Conservation (phyloP, 805 yeast species). For the Cyberlindnera xylosilytica region DNA sequence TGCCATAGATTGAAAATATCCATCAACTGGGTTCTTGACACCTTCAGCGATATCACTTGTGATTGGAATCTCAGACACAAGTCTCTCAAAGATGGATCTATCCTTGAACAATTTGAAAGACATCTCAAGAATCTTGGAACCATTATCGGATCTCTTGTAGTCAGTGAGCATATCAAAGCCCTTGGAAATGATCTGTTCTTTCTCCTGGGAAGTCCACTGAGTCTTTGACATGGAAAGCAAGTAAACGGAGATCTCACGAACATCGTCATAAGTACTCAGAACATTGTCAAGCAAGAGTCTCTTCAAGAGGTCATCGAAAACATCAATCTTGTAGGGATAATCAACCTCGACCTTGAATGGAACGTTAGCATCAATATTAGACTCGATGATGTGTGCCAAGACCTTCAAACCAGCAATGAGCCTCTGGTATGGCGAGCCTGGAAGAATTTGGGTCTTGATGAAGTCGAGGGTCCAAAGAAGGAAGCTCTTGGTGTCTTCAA, state of each 20-base stretch:
- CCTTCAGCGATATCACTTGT: slow-evolving; percentile 39
- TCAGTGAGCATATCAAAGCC: slow-evolving; percentile 39
- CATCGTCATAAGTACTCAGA: slow-evolving; percentile 73
- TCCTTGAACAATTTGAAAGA: slow-evolving; percentile 40
- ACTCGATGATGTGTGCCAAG: slow-evolving; percentile 41
- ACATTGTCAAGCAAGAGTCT: slow-evolving; percentile 58
- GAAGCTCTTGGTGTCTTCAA: slow-evolving; percentile 37
- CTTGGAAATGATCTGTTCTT: slow-evolving; percentile 19
- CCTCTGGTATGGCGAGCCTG: slow-evolving; percentile 57
- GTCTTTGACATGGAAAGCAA: slow-evolving; percentile 36
- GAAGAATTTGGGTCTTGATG: slow-evolving; percentile 40
- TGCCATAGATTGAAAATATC: slow-evolving; percentile 59
- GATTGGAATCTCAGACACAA: slow-evolving; percentile 34
- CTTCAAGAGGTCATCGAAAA: slow-evolving; percentile 39
- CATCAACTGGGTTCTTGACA: slow-evolving; percentile 59
- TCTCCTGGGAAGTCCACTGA: slow-evolving; percentile 9
- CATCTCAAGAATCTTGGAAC: slow-evolving; percentile 60
- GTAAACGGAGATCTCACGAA: slow-evolving; percentile 50
- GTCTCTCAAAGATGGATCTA: slow-evolving; percentile 28
- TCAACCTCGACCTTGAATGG: slow-evolving; percentile 40
- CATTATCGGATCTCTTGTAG: slow-evolving; percentile 70
- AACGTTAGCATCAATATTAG: slow-evolving; percentile 55
- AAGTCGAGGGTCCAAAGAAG: slow-evolving; percentile 36
- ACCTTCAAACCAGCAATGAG: slow-evolving; percentile 48
- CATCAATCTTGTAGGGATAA: slow-evolving; percentile 45